phyloP scores from a whole-genome alignment of 495 filamentous ascomycete species.

The Xylaria venustula region DNA sequence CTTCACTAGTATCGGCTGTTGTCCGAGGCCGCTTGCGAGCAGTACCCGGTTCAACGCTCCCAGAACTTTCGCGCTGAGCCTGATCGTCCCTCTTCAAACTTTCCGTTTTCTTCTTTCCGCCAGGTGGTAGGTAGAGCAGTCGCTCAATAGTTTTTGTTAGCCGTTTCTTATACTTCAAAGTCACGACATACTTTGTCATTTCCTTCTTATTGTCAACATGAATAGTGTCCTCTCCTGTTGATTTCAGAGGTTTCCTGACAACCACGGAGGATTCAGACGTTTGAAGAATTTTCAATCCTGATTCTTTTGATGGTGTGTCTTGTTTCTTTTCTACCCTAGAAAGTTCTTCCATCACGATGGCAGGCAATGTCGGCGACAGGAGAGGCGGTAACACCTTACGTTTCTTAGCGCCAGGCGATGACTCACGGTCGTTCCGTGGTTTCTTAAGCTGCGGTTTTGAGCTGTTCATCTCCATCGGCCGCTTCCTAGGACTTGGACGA shows the following conservation, averaged over 20 bases:
- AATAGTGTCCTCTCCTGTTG: slow-evolving; percentile 28
- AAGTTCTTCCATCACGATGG: slow-evolving; percentile 44
- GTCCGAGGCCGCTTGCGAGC: slow-evolving; percentile 44
- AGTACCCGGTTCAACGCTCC: slow-evolving; percentile 37
- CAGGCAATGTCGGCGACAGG: slow-evolving; percentile 48
- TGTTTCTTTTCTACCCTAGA: slow-evolving; percentile 30
- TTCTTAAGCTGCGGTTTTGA: slow-evolving; percentile 27
- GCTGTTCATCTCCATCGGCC: slow-evolving; percentile 20
- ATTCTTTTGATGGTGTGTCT: slow-evolving; percentile 31
- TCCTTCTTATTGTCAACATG: slow-evolving; percentile 31
- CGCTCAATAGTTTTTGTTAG: slow-evolving; percentile 40
- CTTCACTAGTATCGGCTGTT: slow-evolving; percentile 28
- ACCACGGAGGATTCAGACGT: slow-evolving; percentile 35
- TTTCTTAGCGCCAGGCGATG: slow-evolving; percentile 33
- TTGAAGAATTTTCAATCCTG: slow-evolving; percentile 22
- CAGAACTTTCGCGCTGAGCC: slow-evolving; percentile 33
- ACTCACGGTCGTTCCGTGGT: slow-evolving; percentile 33
- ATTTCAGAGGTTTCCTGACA: slow-evolving; percentile 36
- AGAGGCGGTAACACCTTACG: slow-evolving; percentile 39
- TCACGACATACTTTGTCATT: slow-evolving; percentile 20
- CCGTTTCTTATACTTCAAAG: slow-evolving; percentile 42
- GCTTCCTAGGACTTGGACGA: slow-evolving; percentile 29
- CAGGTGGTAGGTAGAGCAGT: slow-evolving; percentile 41
- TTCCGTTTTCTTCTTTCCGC: slow-evolving; percentile 34
- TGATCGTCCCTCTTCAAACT: slow-evolving; percentile 33